Percentiles rank a stretch among this genome's conserved stretches.
Conservation (phyloP, 169 alveolate species). For the Hepatocystis sp. region DNA sequence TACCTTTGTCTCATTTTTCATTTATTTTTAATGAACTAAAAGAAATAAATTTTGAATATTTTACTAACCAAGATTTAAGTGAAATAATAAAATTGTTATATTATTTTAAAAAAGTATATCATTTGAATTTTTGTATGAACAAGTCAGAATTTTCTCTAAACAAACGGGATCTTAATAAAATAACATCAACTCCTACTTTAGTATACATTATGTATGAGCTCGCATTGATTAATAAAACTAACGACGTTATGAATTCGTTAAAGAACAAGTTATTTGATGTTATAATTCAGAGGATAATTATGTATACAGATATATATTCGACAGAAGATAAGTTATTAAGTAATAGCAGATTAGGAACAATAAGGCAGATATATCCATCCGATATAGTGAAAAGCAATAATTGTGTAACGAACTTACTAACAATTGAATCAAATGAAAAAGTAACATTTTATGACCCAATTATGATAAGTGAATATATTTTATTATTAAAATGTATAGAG, state of each 20-base stretch:
- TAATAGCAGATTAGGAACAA: too few species aligned
- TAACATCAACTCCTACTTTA: conserved; percentile 28
- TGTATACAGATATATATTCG: too few species aligned
- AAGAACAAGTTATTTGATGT: conserved; percentile 9
- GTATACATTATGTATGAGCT: conserved; percentile 31
- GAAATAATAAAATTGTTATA: conserved; percentile 43
- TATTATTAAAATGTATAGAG: too few species aligned
- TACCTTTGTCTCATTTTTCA: conserved; percentile 43
- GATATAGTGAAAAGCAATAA: too few species aligned
- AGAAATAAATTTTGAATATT: conserved; percentile 8
- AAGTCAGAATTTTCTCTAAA: conserved; percentile 24
- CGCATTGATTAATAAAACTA: conserved; percentile 9
- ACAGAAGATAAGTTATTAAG: too few species aligned
- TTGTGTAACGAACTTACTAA: too few species aligned
- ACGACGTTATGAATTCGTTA: conserved; percentile 5
- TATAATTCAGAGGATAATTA: too few species aligned
- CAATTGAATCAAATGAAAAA: too few species aligned
- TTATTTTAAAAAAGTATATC: conserved; percentile 60
- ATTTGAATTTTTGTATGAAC: conserved; percentile 58
- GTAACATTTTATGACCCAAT: too few species aligned
- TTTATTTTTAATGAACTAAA: conserved; percentile 40
- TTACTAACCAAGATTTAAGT: conserved; percentile 13
- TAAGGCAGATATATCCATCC: too few species aligned
- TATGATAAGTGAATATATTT: too few species aligned
- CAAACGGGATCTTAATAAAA: conserved; percentile 8